These are phyloP conservation scores for Anisodus tanguticus DNA, from an alignment of 257 asterid species.

Conservation along the genomic window DNA sequence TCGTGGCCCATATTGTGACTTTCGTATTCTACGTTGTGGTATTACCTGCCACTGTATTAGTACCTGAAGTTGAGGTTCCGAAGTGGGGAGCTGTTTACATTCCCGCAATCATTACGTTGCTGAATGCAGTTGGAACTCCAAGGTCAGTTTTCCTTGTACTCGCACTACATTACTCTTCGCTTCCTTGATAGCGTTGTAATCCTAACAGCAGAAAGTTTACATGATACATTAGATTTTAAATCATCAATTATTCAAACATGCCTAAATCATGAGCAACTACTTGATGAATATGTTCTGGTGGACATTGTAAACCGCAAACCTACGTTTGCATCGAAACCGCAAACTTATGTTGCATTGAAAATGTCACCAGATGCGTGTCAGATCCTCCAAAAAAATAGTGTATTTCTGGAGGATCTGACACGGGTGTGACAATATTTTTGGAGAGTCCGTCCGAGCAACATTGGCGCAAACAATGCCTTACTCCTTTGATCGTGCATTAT, in stretches of 20 bases:
- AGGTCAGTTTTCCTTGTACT: conserved; percentile 47
- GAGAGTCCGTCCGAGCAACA: too few relatives aligned
- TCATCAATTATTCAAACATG: neutral
- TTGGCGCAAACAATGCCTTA: neutral
- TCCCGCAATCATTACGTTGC: conserved; percentile 76
- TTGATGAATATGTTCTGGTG: neutral
- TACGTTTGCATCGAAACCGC: too few relatives aligned
- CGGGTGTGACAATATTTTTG: too few relatives aligned
- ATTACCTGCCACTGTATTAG: conserved; percentile 82
- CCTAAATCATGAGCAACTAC: neutral
- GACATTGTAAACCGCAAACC: neutral
- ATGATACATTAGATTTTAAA: neutral
- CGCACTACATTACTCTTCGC: neutral
- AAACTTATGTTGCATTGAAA: too few relatives aligned
- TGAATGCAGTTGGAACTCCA: conserved; percentile 90
- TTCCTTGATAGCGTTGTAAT: neutral
- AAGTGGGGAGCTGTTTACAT: conserved; percentile 90
- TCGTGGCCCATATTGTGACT: conserved; percentile 84
- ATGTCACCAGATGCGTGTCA: too few relatives aligned
- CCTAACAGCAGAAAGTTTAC: neutral
- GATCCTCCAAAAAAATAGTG: too few relatives aligned
- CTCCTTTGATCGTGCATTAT: conserved; percentile 13
- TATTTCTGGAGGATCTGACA: too few relatives aligned
- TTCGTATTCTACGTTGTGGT: conserved; percentile 76
- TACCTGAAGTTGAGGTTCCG: conserved; percentile 86